A percentile compares a stretch with the other conserved stretches of the same genome.
Evolutionary conservation across 2,329 filamentous ascomycete species (phyloP).

Genomic region (Neurospora crassa): DNA sequence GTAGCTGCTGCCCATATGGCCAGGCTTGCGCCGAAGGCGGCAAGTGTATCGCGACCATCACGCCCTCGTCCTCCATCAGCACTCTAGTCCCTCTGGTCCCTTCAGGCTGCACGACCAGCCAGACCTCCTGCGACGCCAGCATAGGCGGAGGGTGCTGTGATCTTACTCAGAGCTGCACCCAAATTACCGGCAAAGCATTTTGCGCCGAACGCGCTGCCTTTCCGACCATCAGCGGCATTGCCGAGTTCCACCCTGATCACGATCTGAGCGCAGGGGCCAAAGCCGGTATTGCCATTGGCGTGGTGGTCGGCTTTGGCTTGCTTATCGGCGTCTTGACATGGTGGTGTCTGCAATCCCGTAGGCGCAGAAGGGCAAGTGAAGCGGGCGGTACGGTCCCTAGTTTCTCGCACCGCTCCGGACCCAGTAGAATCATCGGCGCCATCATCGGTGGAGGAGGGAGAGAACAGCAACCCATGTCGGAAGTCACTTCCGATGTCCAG

Average conservation of each 20-base stretch:
- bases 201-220: slow-evolving; percentile 27
- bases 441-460: slow-evolving; percentile 12
- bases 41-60: slow-evolving; percentile 16
- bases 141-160: slow-evolving; percentile 44
- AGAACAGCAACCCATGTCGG: slow-evolving; percentile 14
- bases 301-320: slow-evolving; percentile 32
- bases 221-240: slow-evolving; percentile 21
- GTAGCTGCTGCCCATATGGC: slow-evolving; percentile 19
- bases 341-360: slow-evolving; percentile 34
- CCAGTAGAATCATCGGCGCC: slow-evolving; percentile 15
- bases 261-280: slow-evolving; percentile 40
- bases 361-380: slow-evolving; percentile 18
- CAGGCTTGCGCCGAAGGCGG: slow-evolving; percentile 9
- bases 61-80: slow-evolving; percentile 19
- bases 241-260: slow-evolving; percentile 3
- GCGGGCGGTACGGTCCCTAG: slow-evolving; percentile 5
- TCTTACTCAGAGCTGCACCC: slow-evolving; percentile 32
- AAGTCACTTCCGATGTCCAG: slow-evolving; percentile 25
- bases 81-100: slow-evolving; percentile 31
- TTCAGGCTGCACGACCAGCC: slow-evolving; percentile 29
- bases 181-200: slow-evolving; percentile 25
- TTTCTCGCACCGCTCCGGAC: slow-evolving; percentile 12
- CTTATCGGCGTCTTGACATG: slow-evolving; percentile 35
- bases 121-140: slow-evolving; percentile 33
- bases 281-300: slow-evolving; percentile 47